Evolutionary conservation across 768 basidiomycete genomes (phyloP).

Genomic region (Mycena filopes): DNA sequence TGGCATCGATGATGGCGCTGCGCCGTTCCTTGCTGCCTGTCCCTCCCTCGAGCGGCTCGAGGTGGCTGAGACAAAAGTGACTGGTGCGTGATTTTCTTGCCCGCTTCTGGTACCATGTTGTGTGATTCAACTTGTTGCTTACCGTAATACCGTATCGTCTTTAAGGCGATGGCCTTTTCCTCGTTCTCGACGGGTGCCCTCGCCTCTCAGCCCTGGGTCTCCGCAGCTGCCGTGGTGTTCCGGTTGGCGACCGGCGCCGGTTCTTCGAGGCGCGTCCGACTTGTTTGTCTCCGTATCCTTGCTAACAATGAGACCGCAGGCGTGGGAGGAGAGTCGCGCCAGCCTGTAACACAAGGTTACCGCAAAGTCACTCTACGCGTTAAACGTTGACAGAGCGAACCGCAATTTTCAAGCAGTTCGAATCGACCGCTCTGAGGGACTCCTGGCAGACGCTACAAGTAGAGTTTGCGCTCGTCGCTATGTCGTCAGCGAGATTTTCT

Average conservation of each 20-base stretch:
- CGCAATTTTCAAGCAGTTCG: too few species aligned
- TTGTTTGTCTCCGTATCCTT: background rate
- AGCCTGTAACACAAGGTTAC: too few species aligned
- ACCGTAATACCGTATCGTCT: slow-evolving; percentile 1
- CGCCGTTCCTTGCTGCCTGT: slow-evolving; percentile 64
- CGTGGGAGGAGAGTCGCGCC: slow-evolving; percentile 28
- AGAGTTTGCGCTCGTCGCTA: too few species aligned
- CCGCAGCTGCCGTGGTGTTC: slow-evolving; percentile 74
- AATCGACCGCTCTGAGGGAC: too few species aligned
- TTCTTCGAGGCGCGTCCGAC: slow-evolving; percentile 69
- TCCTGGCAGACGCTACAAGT: too few species aligned
- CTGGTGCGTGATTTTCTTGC: slow-evolving; percentile 51
- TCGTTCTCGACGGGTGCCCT: slow-evolving; percentile 67
- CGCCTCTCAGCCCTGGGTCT: slow-evolving; percentile 66
- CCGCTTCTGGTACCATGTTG: background rate
- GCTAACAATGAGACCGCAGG: slow-evolving; percentile 4
- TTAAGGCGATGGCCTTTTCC: slow-evolving; percentile 63
- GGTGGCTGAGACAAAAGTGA: slow-evolving; percentile 68
- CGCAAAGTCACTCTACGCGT: too few species aligned
- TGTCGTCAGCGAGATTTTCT: too few species aligned
- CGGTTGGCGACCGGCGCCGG: slow-evolving; percentile 65
- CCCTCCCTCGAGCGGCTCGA: slow-evolving; percentile 57
- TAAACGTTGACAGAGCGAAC: too few species aligned
- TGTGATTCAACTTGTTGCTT: background rate
- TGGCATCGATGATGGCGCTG: slow-evolving; percentile 66